These are phyloP conservation scores for Quercus parvula DNA, from an alignment of 306 rosid genomes.

Conservation along the genomic window DNA sequence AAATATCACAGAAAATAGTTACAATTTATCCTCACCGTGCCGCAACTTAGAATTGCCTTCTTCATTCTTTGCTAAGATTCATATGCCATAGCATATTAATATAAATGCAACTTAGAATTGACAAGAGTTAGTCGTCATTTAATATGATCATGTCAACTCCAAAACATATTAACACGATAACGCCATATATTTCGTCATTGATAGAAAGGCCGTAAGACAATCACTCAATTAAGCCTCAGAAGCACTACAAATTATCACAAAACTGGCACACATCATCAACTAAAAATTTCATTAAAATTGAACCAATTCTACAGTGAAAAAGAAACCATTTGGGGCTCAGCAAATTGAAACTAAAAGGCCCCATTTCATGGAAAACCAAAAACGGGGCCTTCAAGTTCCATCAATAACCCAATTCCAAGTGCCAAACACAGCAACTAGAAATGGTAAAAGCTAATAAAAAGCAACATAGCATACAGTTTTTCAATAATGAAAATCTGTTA, in stretches of 20 bases:
- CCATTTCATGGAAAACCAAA: background rate
- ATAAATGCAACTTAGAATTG: background rate
- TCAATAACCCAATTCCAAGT: background rate
- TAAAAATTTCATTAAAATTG: background rate
- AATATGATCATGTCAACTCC: background rate
- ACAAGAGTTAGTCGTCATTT: background rate
- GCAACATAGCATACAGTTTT: background rate
- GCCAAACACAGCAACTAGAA: background rate
- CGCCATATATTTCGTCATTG: background rate
- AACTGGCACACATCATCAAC: background rate
- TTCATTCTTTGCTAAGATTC: background rate
- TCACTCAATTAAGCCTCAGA: background rate
- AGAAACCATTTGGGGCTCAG: background rate
- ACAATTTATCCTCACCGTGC: background rate
- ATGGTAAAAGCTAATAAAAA: background rate
- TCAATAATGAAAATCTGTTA: background rate
- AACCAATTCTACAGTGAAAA: background rate
- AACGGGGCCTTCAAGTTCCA: background rate
- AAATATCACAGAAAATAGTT: background rate
- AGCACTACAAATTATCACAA: background rate
- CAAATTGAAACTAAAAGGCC: background rate
- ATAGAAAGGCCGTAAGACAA: background rate
- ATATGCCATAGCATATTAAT: background rate
- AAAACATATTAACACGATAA: background rate
- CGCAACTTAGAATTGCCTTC: background rate